Evolutionary conservation across 495 filamentous ascomycete genomes (phyloP), one percentile per base, ranked within the genome.

Genomic region (Aspergillus taichungensis): DNA sequence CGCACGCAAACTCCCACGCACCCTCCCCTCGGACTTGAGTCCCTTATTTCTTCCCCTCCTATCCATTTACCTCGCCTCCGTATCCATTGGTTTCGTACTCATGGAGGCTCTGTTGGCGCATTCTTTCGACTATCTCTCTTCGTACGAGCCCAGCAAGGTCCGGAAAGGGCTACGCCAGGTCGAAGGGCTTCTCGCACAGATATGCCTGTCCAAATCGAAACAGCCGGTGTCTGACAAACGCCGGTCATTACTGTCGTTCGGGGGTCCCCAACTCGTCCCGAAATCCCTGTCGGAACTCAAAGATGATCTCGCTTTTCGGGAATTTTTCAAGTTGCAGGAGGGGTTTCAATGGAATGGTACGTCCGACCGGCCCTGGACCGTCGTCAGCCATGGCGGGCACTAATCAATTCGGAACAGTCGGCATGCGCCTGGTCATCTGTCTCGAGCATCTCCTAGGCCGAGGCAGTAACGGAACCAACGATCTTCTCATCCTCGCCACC

Each of bases 321-420:
- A 97, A 61, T 98, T 97, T 68, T 94, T 95, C 71, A 87, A 94
- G 57, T 61, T 97, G 41, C 92, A 98, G 62, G 91, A 95, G 56
- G 84, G 91, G 8, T 98, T 98, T 64, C 86, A 95, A 67, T 98
- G 90, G 87, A 98, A 98, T 67, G 79, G 83, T 87, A 61, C 30
- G 72, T 55, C 8, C 33, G 8, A 13, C 18, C 13, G 30, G 31
- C 34, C 44, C 29, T 13, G 29, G n/a, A 9, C 34, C 29, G 14
- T 14, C 6, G 34, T 30, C 29, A 24, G 27, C 30, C 28, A 38
- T 40, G 8, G 5, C 36, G 40, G 10, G 36, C 34, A 43, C 37
- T 44, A 46, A 54, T 18, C 24, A n/a, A 34, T 27, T 47, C 13
- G 18, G 7, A 14, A 48, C 54, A 85, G 85, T 96, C 31, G 84